A percentile compares a stretch with the other conserved stretches of the same genome.
Evolutionary conservation across 169 alveolate genomes (phyloP).

Genomic region (Babesia caballi): DNA sequence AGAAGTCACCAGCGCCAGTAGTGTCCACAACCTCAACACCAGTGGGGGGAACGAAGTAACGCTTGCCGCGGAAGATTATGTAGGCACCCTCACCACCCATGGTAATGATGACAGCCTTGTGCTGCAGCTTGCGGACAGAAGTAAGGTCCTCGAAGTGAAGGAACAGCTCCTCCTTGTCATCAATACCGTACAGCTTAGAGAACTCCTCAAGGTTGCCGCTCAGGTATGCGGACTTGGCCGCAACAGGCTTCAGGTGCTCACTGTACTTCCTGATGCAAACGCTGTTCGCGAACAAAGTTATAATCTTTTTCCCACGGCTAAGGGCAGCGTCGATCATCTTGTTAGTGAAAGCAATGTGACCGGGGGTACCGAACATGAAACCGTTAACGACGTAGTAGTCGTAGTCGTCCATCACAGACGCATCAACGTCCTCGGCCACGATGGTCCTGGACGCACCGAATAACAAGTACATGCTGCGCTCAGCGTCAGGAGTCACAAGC

Average conservation of each 20-base stretch:
- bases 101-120: conserved; percentile 13
- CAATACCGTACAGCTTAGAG: neutral
- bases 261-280: conserved; percentile 12
- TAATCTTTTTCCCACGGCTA: conserved; percentile 20
- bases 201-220: conserved; percentile 26
- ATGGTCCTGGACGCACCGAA: conserved; percentile 13
- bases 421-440: neutral
- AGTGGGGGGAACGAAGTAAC: conserved; percentile 1
- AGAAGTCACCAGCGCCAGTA: conserved; percentile 39
- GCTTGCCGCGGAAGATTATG: conserved; percentile 9
- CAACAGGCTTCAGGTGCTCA: conserved; percentile 17
- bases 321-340: conserved; percentile 25
- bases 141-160: neutral
- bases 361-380: conserved; percentile 4
- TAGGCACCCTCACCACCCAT: conserved; percentile 14
- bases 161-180: neutral
- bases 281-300: conserved; percentile 16
- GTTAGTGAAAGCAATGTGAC: neutral
- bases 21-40: neutral
- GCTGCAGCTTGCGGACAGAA: neutral
- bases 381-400: conserved; percentile 33
- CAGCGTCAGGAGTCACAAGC: conserved; percentile 16
- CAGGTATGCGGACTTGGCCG: conserved; percentile 14
- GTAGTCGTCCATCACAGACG: neutral
- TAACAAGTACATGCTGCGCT: conserved; percentile 1